phyloP scores from a whole-genome alignment of 352 stramenopile genomes.

The Globisporangium perplexum region DNA sequence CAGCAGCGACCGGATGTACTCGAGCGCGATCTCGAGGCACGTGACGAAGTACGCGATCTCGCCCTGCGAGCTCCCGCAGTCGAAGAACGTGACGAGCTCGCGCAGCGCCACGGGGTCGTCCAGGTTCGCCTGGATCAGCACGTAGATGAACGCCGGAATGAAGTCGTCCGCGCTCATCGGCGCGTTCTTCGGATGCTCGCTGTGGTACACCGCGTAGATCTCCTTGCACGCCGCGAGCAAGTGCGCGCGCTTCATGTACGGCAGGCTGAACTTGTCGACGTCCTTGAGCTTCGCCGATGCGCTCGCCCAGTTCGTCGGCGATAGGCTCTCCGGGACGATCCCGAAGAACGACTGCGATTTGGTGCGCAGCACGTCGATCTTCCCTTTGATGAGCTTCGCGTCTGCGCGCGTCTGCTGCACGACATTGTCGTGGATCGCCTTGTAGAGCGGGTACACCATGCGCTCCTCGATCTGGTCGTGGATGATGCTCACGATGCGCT shows the following conservation, averaged over 20 bases:
- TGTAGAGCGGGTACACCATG: conserved; percentile 77
- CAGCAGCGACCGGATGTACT: conserved; percentile 83
- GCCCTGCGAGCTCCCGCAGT: conserved; percentile 53
- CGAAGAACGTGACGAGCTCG: conserved; percentile 78
- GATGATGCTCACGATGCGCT: conserved; percentile 63
- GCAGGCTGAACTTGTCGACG: conserved; percentile 72
- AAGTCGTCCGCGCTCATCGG: conserved; percentile 86
- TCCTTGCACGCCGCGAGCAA: conserved; percentile 74
- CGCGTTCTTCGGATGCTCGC: conserved; percentile 58
- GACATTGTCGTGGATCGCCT: conserved; percentile 58
- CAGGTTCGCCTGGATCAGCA: conserved; percentile 71
- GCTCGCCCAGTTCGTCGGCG: conserved; percentile 47
- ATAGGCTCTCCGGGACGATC: conserved; percentile 64
- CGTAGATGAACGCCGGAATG: conserved; percentile 86
- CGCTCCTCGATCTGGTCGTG: conserved; percentile 84
- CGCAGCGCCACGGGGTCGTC: conserved; percentile 68
- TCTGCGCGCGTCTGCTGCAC: conserved; percentile 52
- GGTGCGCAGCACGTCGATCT: conserved; percentile 73
- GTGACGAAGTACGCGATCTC: conserved; percentile 86
- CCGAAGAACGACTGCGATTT: conserved; percentile 84
- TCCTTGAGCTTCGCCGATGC: conserved; percentile 61
- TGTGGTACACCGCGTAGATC: conserved; percentile 76
- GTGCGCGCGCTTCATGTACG: conserved; percentile 79
- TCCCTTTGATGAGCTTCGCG: conserved; percentile 64
- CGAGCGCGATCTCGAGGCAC: conserved; percentile 82